Evolutionary conservation across 495 filamentous ascomycete genomes (phyloP), one percentile per base, ranked within the genome.

Genomic region (Aspergillus ellipticus): DNA sequence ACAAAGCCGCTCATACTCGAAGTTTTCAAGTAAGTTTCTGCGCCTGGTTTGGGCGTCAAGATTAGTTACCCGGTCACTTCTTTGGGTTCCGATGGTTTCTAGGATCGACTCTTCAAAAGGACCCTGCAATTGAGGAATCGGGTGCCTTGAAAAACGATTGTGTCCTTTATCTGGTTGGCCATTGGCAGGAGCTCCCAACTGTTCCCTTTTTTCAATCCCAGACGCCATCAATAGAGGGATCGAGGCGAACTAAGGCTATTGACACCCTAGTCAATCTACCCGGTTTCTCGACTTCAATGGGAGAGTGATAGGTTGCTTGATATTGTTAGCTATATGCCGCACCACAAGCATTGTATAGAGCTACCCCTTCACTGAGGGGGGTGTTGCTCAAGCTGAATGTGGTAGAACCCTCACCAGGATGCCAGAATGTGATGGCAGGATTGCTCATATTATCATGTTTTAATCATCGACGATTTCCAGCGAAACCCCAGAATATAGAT

Each of bases 41-140:
- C 90, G 85, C 41, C 90, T 81, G 6, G 80, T 75, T 54, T 84
- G 85, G 13, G 87, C 82, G 66, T 88, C 88, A 39, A 79, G 77
- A 22, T 78, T 75, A 5, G 84, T 71, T 39, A 81, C 75, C 55
- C 80, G 79, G 50, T 74, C 67, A 22, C 66, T 73, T 15, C 70
- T 72, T 20, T 74, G 65, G 10, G 73, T 68, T 9, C 83, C 81
- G 17, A 66, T 59, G 19, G 87, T 84, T 62, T 96, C 92, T 22
- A 82, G 58, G 51, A 98, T 87, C 2, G 92, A 96, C 71, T 98
- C 94, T 65, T 93, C 88, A 65, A 97, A 97, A 46, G 94, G 89
- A 47, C 83, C 89, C 65, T 97, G 94, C 79, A 98, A 88, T 49
- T 83, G 82, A 15, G 85, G 71, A 53, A 98, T 88, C 2, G 94